phyloP scores from a whole-genome alignment of 768 basidiomycete species.

The Phallus indusiatus region DNA sequence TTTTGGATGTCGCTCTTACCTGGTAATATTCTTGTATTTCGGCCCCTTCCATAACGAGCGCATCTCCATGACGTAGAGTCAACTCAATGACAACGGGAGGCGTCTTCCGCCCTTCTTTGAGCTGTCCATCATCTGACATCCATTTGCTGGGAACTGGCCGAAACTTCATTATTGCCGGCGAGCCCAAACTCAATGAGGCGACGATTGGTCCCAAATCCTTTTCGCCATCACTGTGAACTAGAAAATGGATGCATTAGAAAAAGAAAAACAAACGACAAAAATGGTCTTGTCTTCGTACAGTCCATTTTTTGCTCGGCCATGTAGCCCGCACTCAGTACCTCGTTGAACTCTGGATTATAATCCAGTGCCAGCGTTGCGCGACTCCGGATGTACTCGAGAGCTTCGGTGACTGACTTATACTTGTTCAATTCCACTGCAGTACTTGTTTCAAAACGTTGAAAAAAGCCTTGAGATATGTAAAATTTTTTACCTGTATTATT shows the following conservation, averaged over 20 bases:
- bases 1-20: constrained; percentile 15
- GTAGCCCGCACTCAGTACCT: constrained; percentile 72
- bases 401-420: constrained; percentile 40
- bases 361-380: constrained; percentile 42
- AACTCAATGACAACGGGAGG: constrained; percentile 13
- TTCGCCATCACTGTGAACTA: constrained; percentile 81
- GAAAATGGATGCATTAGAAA: neutral
- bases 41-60: constrained; percentile 68
- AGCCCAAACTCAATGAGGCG: constrained; percentile 69
- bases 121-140: constrained; percentile 24
- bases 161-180: constrained; percentile 75
- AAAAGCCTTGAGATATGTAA: neutral
- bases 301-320: constrained; percentile 84
- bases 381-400: constrained; percentile 48
- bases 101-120: constrained; percentile 20
- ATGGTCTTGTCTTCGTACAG: constrained; percentile 33
- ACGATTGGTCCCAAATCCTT: constrained; percentile 61
- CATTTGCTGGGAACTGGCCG: constrained; percentile 33
- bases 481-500: constrained; percentile 38
- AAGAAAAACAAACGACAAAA: constrained; percentile 3
- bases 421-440: constrained; percentile 1
- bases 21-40: constrained; percentile 62
- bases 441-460: neutral
- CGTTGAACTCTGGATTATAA: constrained; percentile 47
- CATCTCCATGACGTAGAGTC: constrained; percentile 48